These are phyloP conservation scores for Vickermania spadyakhi DNA, from an alignment of 208 protist genomes.

Conservation along the genomic window DNA sequence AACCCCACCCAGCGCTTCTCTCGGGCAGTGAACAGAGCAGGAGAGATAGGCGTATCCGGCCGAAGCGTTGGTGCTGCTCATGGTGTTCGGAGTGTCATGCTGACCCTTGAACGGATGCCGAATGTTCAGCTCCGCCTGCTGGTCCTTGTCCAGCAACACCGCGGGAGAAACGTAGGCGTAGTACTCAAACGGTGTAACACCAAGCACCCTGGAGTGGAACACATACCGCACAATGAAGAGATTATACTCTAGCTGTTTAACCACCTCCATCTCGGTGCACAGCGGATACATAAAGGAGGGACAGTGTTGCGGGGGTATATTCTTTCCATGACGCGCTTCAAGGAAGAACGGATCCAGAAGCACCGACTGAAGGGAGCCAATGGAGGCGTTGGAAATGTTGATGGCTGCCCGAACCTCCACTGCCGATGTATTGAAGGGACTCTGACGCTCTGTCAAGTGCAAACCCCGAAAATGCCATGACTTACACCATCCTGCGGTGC, in stretches of 20 bases:
- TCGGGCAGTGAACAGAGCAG: background rate
- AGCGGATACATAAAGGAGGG: constrained; percentile 19
- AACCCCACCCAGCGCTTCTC: background rate
- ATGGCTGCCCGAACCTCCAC: constrained; percentile 14
- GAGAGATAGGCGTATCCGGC: background rate
- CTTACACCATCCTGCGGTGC: background rate
- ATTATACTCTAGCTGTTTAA: constrained; percentile 23
- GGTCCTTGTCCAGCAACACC: constrained; percentile 24
- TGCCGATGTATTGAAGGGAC: background rate
- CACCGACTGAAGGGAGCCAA: constrained; percentile 30
- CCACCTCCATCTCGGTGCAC: constrained; percentile 8
- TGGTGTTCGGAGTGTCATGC: background rate
- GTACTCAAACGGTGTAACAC: constrained; percentile 16
- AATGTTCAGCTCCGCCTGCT: constrained; percentile 29
- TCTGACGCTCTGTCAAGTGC: constrained; percentile 13
- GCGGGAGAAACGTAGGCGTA: constrained; percentile 19
- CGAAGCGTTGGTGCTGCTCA: background rate
- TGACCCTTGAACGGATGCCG: constrained; percentile 5
- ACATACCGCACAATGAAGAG: constrained; percentile 21
- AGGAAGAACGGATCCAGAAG: constrained; percentile 28
- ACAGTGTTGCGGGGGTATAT: constrained; percentile 2
- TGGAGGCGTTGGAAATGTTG: constrained; percentile 33
- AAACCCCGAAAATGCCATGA: background rate
- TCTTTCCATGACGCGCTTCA: constrained; percentile 7
- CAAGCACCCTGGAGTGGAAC: constrained; percentile 17